Base-by-base conservation (phyloP, 2,329 filamentous ascomycete species). In the Aureobasidium sp. region DNA sequence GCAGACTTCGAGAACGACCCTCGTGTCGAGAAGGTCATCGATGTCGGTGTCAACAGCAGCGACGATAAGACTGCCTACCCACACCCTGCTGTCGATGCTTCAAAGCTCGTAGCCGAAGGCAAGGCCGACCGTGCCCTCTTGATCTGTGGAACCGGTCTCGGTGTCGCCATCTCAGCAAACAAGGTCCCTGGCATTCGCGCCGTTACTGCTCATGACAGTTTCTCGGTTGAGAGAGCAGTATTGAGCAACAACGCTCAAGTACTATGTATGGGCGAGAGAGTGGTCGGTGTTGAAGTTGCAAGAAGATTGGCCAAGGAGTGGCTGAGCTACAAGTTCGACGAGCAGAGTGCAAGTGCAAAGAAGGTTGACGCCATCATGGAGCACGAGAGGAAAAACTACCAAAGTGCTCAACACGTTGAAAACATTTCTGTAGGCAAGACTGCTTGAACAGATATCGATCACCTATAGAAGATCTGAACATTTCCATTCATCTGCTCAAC, bases 151-250 rank as follows among this genome's bases (percentile, higher is more conserved):
- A 97, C 94, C 0, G 94, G 94, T 0, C 86, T 97, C 11, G 94
- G 94, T 25, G 94, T 97, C 10, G 93, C 94, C 72, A 97, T 97
- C 76, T 83, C 88, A n/a, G 94, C 94, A 70, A 97, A 97, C 85
- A 97, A 97, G 79, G 89, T 97, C 69, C 91, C 90, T 65, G 93
- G 93, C 8, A 89, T 97, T 68, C 85, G 93, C 29, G 94, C 94
- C n/a, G 94, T 97, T 23, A 97, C 93, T 8, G 94, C 94, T 1
- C 94, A 97, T 77, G 94, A 97, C 76, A 91, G 90, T 70, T 97
- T 95, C 83, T 91, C 87, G 65, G 93, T 97, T 8, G 93, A 97
- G 85, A 42, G 59, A 33, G 59, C 91, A 27, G 87, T 97, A 15
- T 80, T 95, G 73, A 94, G 91, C 81, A 97, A 97, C 78, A 91